Evolutionary conservation across 2,329 filamentous ascomycete genomes (phyloP), one percentile per base, ranked within the genome.

Genomic region (Fusarium sp.): DNA sequence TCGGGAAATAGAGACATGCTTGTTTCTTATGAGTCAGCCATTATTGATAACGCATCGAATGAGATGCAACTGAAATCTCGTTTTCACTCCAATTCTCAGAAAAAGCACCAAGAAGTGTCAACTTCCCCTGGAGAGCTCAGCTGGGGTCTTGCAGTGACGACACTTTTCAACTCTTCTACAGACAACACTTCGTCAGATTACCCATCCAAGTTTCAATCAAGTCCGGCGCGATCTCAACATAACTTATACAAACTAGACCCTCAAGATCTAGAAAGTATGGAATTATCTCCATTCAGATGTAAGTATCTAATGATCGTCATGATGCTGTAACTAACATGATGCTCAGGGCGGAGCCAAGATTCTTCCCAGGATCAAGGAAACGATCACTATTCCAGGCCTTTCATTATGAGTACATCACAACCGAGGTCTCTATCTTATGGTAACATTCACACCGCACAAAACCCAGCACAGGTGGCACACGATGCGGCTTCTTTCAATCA

Each of bases 271-370:
- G 71, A 81, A 44, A 78, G 69, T 10, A 74, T 82, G 42, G 74
- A 80, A 34, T 55, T 80, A 20, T 79, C 77, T 5, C 78, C 80
- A 18, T 78, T 81, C 42, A 72, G 68, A 34, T 77, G 80, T 79
- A 51, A 63, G 78, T 64, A 20, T 9, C 24, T 7, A 2, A 8
- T 10, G 4, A 26, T 18, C 13, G 10, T 18, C 10, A n/a, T 6
- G 20, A 14, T 10, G 7, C 14, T 5, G 17, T 20, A 38, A 28
- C 56, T 70, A 54, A 71, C 26, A 33, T 17, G 13, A 36, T 40
- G 18, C 9, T 8, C 24, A 71, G 68, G 68, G 68, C 55, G 44
- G 45, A 55, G 45, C 22, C 42, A 39, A 15, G 38, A 53, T 34
- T 68, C 59, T 36, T 61, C 55, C 15, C 42, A 39, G 76, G 77